Conservation (phyloP, 768 basidiomycete species). For the Suillus bovinus region DNA sequence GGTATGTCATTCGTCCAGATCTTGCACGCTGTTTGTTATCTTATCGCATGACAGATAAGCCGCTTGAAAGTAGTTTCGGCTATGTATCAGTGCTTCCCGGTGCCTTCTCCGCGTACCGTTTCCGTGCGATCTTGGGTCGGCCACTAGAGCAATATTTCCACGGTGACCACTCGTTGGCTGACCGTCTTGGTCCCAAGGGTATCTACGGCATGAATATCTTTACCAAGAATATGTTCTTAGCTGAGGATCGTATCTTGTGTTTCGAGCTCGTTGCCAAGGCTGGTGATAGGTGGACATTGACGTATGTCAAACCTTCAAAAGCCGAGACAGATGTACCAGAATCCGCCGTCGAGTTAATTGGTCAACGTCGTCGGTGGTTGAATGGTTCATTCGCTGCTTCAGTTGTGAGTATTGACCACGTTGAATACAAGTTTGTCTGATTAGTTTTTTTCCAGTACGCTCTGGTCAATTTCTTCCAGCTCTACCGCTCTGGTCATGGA, state of each 20-base stretch:
- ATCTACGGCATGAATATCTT: constrained; percentile 97
- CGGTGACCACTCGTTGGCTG: constrained; percentile 87
- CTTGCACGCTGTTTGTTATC: constrained; percentile 8
- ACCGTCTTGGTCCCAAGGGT: constrained; percentile 89
- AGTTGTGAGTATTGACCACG: constrained; percentile 52
- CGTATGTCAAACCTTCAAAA: constrained; percentile 92
- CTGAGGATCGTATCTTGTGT: constrained; percentile 96
- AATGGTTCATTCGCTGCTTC: constrained; percentile 96
- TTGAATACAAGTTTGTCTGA: background rate
- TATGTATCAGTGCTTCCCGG: constrained; percentile 95
- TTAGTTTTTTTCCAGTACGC: constrained; percentile 61
- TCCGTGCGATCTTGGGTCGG: constrained; percentile 84
- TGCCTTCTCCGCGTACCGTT: constrained; percentile 97
- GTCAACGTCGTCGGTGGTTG: constrained; percentile 94
- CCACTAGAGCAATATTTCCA: constrained; percentile 87
- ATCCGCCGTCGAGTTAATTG: constrained; percentile 87
- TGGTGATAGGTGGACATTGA: constrained; percentile 83
- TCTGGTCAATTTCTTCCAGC: constrained; percentile 87
- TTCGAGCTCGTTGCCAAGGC: constrained; percentile 96
- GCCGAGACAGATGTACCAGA: constrained; percentile 98
- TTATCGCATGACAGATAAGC: constrained; percentile 63
- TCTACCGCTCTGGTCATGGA: constrained; percentile 86
- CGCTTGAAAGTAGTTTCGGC: constrained; percentile 92
- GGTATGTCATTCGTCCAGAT: constrained; percentile 40
- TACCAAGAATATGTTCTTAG: constrained; percentile 90